Conservation (phyloP, 2,329 filamentous ascomycete species). For the Calonectria crousiana region DNA sequence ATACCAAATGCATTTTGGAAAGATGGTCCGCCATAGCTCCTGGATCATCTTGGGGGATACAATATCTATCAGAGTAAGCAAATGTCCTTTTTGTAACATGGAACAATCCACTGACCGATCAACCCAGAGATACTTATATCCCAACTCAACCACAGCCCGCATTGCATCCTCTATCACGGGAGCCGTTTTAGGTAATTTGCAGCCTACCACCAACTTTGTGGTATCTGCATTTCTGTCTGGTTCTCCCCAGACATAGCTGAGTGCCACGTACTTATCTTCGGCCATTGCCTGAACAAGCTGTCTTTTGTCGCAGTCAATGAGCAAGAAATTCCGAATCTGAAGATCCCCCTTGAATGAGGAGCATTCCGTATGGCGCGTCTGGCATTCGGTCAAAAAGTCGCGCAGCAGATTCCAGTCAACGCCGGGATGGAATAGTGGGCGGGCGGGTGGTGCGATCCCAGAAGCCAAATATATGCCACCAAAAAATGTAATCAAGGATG, state of each 20-base stretch:
- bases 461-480: slow-evolving; percentile 12
- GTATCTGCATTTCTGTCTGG: not conserved
- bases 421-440: not conserved
- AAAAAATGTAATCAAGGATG: not conserved
- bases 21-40: not conserved
- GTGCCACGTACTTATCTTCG: slow-evolving; percentile 2
- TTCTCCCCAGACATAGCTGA: slow-evolving; percentile 22
- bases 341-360: not conserved
- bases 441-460: not conserved
- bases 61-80: not conserved
- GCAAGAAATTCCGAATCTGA: not conserved
- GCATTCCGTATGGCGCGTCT: not conserved
- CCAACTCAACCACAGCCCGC: not conserved
- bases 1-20: slow-evolving; percentile 12
- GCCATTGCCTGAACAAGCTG: not conserved
- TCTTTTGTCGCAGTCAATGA: slow-evolving; percentile 13
- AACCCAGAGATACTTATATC: slow-evolving; percentile 14
- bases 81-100: no score
- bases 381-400: not conserved
- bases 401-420: not conserved
- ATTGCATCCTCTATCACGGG: slow-evolving; percentile 13
- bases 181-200: not conserved
- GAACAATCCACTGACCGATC: not conserved
- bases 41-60: not conserved
- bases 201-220: not conserved